A percentile compares a stretch with the other conserved stretches of the same genome.
Conservation (phyloP, 805 yeast genomes). For the Ogataea minuta region DNA sequence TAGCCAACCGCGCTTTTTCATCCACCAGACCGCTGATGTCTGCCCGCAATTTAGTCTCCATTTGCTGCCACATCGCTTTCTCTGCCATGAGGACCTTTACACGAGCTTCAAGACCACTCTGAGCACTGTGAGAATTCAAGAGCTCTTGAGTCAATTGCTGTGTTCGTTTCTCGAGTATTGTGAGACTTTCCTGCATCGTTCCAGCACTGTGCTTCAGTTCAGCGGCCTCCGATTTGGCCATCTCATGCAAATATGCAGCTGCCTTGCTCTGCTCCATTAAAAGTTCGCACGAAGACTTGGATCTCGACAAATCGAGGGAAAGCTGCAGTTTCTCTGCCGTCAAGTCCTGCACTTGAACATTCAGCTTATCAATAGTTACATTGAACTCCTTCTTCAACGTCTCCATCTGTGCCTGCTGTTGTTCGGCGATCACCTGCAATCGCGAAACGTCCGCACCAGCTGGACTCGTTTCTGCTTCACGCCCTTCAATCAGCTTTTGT, state of each 20-base stretch:
- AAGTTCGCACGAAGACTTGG: slow-evolving; percentile 52
- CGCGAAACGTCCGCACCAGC: slow-evolving; percentile 11
- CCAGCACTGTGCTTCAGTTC: slow-evolving; percentile 41
- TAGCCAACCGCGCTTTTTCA: slow-evolving; percentile 59
- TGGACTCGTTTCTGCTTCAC: not conserved
- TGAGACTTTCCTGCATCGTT: slow-evolving; percentile 40
- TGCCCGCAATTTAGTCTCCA: slow-evolving; percentile 48
- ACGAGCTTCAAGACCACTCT: slow-evolving; percentile 45
- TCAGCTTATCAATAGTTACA: slow-evolving; percentile 47
- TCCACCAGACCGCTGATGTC: slow-evolving; percentile 52
- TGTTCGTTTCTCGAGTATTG: slow-evolving; percentile 48
- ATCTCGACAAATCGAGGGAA: slow-evolving; percentile 49
- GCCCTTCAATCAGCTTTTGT: slow-evolving; percentile 32
- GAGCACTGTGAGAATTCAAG: slow-evolving; percentile 46
- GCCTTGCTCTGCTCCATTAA: slow-evolving; percentile 50
- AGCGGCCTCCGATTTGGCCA: slow-evolving; percentile 43
- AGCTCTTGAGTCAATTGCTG: slow-evolving; percentile 53
- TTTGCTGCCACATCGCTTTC: slow-evolving; percentile 45
- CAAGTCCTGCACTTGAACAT: slow-evolving; percentile 41
- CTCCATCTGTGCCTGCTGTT: slow-evolving; percentile 39
- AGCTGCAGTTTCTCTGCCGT: slow-evolving; percentile 45
- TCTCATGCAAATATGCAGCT: slow-evolving; percentile 39
- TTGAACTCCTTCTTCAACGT: slow-evolving; percentile 40
- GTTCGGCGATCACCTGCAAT: slow-evolving; percentile 21
- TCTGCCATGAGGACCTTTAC: slow-evolving; percentile 53